These are phyloP conservation scores for Thalassiosira profunda DNA, from an alignment of 108 stramenopile species.

Conservation along the genomic window DNA sequence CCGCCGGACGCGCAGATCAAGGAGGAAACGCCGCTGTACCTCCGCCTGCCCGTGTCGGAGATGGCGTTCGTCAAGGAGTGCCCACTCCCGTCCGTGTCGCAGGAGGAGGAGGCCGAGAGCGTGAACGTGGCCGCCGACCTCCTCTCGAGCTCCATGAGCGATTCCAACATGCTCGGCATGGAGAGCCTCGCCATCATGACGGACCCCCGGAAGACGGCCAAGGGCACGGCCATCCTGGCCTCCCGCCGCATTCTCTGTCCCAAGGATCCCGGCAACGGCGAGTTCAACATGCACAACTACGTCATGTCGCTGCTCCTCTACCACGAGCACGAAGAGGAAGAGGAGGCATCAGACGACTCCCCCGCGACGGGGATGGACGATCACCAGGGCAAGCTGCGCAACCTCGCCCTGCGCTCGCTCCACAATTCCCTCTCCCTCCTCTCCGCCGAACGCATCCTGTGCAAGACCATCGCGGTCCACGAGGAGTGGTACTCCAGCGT, in stretches of 20 bases:
- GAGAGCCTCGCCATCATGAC: slow-evolving; percentile 66
- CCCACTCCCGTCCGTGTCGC: not conserved
- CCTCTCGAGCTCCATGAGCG: slow-evolving; percentile 48
- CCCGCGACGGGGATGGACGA: slow-evolving; percentile 15
- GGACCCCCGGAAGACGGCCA: slow-evolving; percentile 62
- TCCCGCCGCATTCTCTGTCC: slow-evolving; percentile 36
- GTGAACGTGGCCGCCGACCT: slow-evolving; percentile 58
- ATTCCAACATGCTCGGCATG: slow-evolving; percentile 68
- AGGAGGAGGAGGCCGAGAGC: slow-evolving; percentile 35
- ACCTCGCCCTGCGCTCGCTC: slow-evolving; percentile 54
- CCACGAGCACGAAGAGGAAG: slow-evolving; percentile 21
- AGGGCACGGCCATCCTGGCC: slow-evolving; percentile 38
- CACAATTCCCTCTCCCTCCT: slow-evolving; percentile 59
- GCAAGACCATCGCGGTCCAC: slow-evolving; percentile 30
- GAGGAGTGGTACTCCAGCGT: slow-evolving; percentile 62
- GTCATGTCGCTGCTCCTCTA: slow-evolving; percentile 63
- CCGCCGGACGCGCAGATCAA: not conserved
- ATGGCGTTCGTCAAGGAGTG: slow-evolving; percentile 63
- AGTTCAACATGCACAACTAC: slow-evolving; percentile 42
- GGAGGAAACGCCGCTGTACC: slow-evolving; percentile 16
- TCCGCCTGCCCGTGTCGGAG: slow-evolving; percentile 48
- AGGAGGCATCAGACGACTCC: slow-evolving; percentile 36
- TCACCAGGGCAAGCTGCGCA: slow-evolving; percentile 47
- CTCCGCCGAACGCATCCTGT: slow-evolving; percentile 40
- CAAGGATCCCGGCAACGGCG: slow-evolving; percentile 14